These are phyloP conservation scores for Selaginella moellendorffii DNA, from an alignment of 75 land plant genomes.

Conservation along the genomic window DNA sequence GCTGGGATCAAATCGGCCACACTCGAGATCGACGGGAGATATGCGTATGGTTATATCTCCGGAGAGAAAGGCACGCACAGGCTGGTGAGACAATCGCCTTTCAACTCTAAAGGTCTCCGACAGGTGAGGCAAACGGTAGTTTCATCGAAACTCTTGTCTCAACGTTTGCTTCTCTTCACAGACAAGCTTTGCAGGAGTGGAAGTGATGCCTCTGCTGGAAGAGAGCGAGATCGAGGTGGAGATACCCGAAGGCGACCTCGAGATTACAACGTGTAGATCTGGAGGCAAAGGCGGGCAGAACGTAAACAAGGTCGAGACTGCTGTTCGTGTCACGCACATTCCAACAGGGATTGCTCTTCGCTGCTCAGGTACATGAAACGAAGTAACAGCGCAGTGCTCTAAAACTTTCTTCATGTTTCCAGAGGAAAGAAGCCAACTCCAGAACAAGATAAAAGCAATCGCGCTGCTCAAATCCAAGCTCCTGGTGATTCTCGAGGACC, in stretches of 20 bases:
- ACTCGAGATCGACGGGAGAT: conserved; percentile 75
- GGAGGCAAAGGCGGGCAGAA: conserved; percentile 96
- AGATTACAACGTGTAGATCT: conserved; percentile 61
- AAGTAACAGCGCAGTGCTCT: neutral
- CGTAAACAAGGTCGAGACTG: conserved; percentile 97
- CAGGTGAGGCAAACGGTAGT: conserved; percentile 36
- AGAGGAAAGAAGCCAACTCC: conserved; percentile 83
- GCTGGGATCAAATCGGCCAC: conserved; percentile 97
- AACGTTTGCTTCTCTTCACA: conserved; percentile 15
- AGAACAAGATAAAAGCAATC: conserved; percentile 68
- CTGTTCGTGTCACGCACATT: conserved; percentile 91
- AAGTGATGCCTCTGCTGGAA: conserved; percentile 88
- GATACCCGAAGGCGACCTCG: conserved; percentile 88
- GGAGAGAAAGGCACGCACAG: conserved; percentile 97
- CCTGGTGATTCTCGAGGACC: conserved; percentile 77
- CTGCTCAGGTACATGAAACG: conserved; percentile 49
- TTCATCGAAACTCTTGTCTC: neutral
- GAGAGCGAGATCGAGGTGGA: conserved; percentile 70
- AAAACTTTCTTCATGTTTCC: conserved; percentile 20
- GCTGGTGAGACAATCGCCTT: conserved; percentile 86
- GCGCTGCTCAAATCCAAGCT: conserved; percentile 77
- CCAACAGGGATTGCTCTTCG: conserved; percentile 87
- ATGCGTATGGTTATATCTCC: conserved; percentile 83
- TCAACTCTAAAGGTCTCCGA: conserved; percentile 89
- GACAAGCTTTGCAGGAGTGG: conserved; percentile 98